Percentiles rank a stretch among this genome's conserved stretches.
Conservation (phyloP, 768 basidiomycete genomes). For the Coprinopsis cinerea region DNA sequence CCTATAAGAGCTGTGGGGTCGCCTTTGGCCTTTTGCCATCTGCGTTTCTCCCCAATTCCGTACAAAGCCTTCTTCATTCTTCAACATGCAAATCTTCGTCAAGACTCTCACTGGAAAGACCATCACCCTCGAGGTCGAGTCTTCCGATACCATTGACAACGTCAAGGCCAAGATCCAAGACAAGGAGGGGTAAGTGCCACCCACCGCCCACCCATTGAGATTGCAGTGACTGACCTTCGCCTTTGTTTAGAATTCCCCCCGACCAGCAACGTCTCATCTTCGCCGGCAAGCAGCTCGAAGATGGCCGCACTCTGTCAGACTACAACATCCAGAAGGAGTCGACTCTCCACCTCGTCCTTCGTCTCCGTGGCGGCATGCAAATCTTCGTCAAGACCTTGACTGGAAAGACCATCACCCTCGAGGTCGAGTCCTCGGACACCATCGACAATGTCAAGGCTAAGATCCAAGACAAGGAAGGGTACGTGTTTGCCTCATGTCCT, state of each 20-base stretch:
- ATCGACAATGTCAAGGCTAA: slow-evolving; percentile 88
- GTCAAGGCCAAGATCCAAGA: slow-evolving; percentile 84
- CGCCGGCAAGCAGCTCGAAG: slow-evolving; percentile 93
- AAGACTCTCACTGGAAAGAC: slow-evolving; percentile 68
- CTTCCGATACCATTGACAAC: slow-evolving; percentile 64
- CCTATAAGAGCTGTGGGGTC: slow-evolving; percentile 22
- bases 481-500: background rate
- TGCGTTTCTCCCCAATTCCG: slow-evolving; percentile 12
- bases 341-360: slow-evolving; percentile 83
- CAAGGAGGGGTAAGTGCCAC: slow-evolving; percentile 63
- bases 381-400: slow-evolving; percentile 81
- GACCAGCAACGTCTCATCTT: slow-evolving; percentile 96
- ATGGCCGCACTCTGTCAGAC: slow-evolving; percentile 84
- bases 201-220: background rate
- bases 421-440: slow-evolving; percentile 82
- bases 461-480: slow-evolving; percentile 90
- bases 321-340: slow-evolving; percentile 97
- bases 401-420: slow-evolving; percentile 89
- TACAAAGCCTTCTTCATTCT: slow-evolving; percentile 10
- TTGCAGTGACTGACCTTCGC: background rate
- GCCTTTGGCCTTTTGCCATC: slow-evolving; percentile 8
- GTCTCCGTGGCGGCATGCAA: slow-evolving; percentile 89
- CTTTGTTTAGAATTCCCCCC: slow-evolving; percentile 47
- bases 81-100: slow-evolving; percentile 42
- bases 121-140: slow-evolving; percentile 70